Evolutionary conservation across 2,329 filamentous ascomycete genomes (phyloP), one percentile per base, ranked within the genome.

Genomic region (Dothideomycetidae sp.): DNA sequence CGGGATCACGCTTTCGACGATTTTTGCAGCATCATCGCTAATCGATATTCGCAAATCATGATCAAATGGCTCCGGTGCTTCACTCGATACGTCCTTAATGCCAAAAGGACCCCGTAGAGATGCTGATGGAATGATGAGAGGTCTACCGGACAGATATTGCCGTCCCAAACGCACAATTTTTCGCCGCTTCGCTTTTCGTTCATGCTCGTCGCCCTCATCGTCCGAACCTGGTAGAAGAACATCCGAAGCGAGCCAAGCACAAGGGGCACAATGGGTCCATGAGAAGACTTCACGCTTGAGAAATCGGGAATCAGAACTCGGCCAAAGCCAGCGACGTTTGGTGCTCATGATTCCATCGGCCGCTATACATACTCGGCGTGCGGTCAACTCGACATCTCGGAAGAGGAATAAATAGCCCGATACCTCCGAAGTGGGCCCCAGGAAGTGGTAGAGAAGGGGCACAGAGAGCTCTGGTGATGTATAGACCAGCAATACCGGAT

Each of bases 51-150:
- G n/a, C n/a, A n/a, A n/a, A n/a, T n/a, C n/a, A n/a, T n/a, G n/a
- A n/a, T n/a, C n/a, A n/a, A n/a, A n/a, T n/a, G n/a, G n/a, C n/a
- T n/a, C n/a, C n/a, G n/a, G n/a, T n/a, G n/a, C n/a, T n/a, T n/a
- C n/a, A 43, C 26, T 37, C 42, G 7, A 37, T 31, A 31, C 35
- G 23, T 11, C 39, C n/a, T n/a, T n/a, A n/a, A 26, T 37, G 26
- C 33, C 62, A 45, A 81, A 78, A 0, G 78, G 78, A 0, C 78
- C 78, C 42, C 59, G 65, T 3, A 82, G 59, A 4, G 59, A 55
- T 5, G 78, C 70, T 10, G 78, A 78, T 3, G 75, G 52, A 2
- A 85, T 61, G 15, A 68, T 49, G 0, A 77, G 66, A 2, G 63
- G 50, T 18, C 64, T 57, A 0, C 78, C 78, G 5, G 62, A 56